Evolutionary conservation across 2,329 filamentous ascomycete species (phyloP).

Genomic region (Venturia nashicola): DNA sequence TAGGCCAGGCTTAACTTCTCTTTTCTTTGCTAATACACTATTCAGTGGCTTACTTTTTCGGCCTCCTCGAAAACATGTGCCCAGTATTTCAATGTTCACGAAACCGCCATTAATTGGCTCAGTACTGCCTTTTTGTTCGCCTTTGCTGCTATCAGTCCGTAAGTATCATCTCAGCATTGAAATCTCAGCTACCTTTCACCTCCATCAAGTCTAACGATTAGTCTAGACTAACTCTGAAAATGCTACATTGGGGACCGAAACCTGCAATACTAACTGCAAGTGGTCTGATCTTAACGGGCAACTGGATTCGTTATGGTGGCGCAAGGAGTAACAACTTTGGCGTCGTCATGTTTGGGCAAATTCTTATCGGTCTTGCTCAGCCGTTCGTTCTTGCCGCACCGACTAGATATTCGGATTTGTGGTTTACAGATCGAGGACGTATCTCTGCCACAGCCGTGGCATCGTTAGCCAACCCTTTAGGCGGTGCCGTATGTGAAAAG

Average conservation of each 20-base stretch:
- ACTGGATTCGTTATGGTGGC: slow-evolving; percentile 83
- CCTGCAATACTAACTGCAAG: slow-evolving; percentile 63
- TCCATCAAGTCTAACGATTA: neutral
- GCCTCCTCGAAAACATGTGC: slow-evolving; percentile 66
- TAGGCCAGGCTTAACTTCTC: neutral
- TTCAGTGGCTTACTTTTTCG: slow-evolving; percentile 81
- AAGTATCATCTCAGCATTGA: slow-evolving; percentile 18
- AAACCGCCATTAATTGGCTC: slow-evolving; percentile 82
- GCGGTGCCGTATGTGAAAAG: slow-evolving; percentile 52
- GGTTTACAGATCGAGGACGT: slow-evolving; percentile 78
- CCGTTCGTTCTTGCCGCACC: slow-evolving; percentile 86
- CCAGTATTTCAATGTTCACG: slow-evolving; percentile 60
- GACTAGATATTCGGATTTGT: slow-evolving; percentile 82
- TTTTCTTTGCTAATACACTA: slow-evolving; percentile 5
- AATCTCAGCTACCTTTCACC: neutral
- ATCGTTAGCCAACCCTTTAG: slow-evolving; percentile 79
- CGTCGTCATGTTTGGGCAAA: slow-evolving; percentile 79
- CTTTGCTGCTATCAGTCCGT: slow-evolving; percentile 62
- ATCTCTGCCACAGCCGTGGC: slow-evolving; percentile 79
- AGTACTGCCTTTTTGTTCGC: slow-evolving; percentile 79
- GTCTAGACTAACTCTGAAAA: slow-evolving; percentile 49
- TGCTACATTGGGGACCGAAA: slow-evolving; percentile 70
- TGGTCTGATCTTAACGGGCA: slow-evolving; percentile 63
- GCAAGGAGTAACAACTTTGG: slow-evolving; percentile 54
- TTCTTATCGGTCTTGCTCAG: slow-evolving; percentile 78